phyloP scores from a whole-genome alignment of 768 basidiomycete genomes.

The Suillus americanus region DNA sequence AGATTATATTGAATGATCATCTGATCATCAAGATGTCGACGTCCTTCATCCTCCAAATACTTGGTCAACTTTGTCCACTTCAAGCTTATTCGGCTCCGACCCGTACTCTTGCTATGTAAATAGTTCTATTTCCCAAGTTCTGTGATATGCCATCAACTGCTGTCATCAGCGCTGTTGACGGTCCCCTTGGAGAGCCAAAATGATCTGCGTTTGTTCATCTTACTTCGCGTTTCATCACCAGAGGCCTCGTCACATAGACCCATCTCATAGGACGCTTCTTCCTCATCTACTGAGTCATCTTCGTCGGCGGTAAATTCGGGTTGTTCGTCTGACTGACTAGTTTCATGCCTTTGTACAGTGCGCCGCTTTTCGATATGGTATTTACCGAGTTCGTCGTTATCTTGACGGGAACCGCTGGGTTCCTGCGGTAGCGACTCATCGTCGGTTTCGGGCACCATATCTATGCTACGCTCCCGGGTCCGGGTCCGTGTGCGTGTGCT shows the following conservation, averaged over 20 bases:
- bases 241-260: slow-evolving; percentile 16
- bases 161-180: slow-evolving; percentile 23
- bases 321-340: slow-evolving; percentile 23
- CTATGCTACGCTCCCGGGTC: slow-evolving; percentile 19
- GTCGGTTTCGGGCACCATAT: slow-evolving; percentile 30
- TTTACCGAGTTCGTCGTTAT: slow-evolving; percentile 56
- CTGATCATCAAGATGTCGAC: background rate
- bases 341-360: slow-evolving; percentile 45
- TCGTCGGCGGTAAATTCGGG: slow-evolving; percentile 27
- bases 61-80: slow-evolving; percentile 1
- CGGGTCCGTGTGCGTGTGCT: background rate
- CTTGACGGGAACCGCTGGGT: slow-evolving; percentile 16
- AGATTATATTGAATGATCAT: slow-evolving; percentile 5
- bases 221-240: slow-evolving; percentile 24
- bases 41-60: background rate
- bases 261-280: background rate
- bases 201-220: slow-evolving; percentile 36
- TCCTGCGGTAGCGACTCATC: slow-evolving; percentile 13
- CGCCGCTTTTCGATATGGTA: slow-evolving; percentile 53
- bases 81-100: background rate
- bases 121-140: background rate
- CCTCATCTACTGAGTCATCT: slow-evolving; percentile 12
- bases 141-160: slow-evolving; percentile 5
- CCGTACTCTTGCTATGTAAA: background rate
- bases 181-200: slow-evolving; percentile 62